Base-by-base conservation (phyloP, 495 filamentous ascomycete species). In the Xylaria intraflava region DNA sequence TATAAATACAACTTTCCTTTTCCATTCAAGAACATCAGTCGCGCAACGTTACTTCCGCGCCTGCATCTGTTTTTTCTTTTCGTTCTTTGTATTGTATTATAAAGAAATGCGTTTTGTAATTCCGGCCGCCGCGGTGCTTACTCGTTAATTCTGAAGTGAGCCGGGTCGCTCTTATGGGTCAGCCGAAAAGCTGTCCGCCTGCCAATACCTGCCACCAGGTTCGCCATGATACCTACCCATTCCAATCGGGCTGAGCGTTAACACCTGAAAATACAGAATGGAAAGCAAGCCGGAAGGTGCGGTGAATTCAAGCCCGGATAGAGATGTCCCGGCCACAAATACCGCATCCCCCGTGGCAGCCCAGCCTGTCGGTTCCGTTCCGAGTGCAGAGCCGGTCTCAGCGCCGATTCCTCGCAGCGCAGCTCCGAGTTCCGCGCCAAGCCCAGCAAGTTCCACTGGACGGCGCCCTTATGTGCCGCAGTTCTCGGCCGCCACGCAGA, bases 401-500 rank as follows among this genome's bases (percentile, higher is more conserved):
- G 10, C 33, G 14, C 23, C 31, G 46, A 51, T 39, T 45, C 44
- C 41, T 43, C 35, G 14, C 16, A 38, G 35, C 16, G 9, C 24
- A 39, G 52, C 49, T 38, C 20, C 63, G 41, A 66, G 61, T 35
- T 56, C 53, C 1, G 54, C 46, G 9, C 55, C 62, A 24, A 53
- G 61, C 24, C 45, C 57, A 10, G 49, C 61, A 1, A 55, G 49
- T 36, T 59, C 62, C 2, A 24, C 67, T 2, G 58, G 55, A n/a
- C 66, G 62, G 14, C 68, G 62, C 12, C 61, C 65, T 20, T 77
- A 77, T 55, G 60, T 74, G 20, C 77, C 77, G 0, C 76, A 80
- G 52, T 80, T 82, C 60, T 75, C 72, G 6, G 73, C 75, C 7
- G 67, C 78, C 0, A 82, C 80, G 0, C 74, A 80, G 53, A 70